phyloP scores from a whole-genome alignment of 768 basidiomycete genomes.

The Suillus subluteus region DNA sequence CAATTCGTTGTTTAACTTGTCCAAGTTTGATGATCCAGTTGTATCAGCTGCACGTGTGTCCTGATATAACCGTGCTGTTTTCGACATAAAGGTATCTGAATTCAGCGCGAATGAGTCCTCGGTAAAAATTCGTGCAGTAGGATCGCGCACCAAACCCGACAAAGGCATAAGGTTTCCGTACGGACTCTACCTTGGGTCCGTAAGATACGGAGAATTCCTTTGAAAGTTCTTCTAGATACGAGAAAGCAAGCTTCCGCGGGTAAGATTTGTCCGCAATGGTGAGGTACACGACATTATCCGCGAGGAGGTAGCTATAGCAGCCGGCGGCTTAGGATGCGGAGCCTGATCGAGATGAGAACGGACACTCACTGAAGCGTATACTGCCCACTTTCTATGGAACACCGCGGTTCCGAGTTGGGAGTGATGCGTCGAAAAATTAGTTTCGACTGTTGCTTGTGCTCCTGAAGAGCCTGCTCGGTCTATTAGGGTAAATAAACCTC shows the following conservation, averaged over 20 bases:
- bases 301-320: conserved; percentile 82
- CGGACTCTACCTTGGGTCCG: conserved; percentile 89
- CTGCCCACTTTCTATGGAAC: conserved; percentile 94
- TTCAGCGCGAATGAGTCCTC: conserved; percentile 11
- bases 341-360: conserved; percentile 8
- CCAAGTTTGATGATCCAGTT: conserved; percentile 66
- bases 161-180: conserved; percentile 97
- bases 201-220: conserved; percentile 95
- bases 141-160: conserved; percentile 86
- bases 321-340: conserved; percentile 9
- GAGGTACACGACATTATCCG: conserved; percentile 92
- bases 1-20: conserved; percentile 92
- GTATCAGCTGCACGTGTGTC: conserved; percentile 88
- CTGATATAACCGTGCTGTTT: conserved; percentile 92
- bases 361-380: conserved; percentile 92
- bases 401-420: conserved; percentile 91
- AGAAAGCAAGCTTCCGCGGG: conserved; percentile 95
- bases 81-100: conserved; percentile 97
- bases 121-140: conserved; percentile 5
- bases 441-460: conserved; percentile 98
- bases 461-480: conserved; percentile 93
- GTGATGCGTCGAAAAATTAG: conserved; percentile 94
- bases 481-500: conserved; percentile 33
- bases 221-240: conserved; percentile 94
- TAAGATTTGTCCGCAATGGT: conserved; percentile 97